A percentile compares a stretch with the other conserved stretches of the same genome.
These are phyloP conservation scores for Geranium brycei DNA, from an alignment of 345 rosid species.

Conservation along the genomic window DNA sequence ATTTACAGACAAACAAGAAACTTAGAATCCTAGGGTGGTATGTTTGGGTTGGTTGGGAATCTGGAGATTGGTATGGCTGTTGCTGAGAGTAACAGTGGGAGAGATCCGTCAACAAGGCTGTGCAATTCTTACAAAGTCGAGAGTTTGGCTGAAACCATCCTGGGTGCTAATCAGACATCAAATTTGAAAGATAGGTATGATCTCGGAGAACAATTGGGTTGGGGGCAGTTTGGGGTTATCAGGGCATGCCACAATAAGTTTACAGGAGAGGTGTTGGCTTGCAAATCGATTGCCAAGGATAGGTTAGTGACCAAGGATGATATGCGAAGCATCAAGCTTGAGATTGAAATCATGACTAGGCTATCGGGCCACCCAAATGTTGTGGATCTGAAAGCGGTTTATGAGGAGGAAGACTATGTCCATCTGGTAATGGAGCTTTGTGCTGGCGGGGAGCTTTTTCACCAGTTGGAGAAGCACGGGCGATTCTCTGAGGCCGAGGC, in stretches of 20 bases:
- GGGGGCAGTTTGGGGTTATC: constrained; percentile 65
- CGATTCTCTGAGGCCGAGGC: constrained; percentile 46
- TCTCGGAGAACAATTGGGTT: constrained; percentile 51
- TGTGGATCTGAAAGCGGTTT: constrained; percentile 57
- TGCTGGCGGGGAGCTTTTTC: constrained; percentile 64
- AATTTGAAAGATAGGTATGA: constrained; percentile 36
- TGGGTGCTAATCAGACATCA: constrained; percentile 34
- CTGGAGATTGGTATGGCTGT: constrained; percentile 38
- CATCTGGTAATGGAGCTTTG: constrained; percentile 71
- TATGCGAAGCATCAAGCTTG: constrained; percentile 44
- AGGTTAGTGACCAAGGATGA: constrained; percentile 45
- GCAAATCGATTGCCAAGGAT: constrained; percentile 56
- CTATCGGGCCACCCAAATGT: constrained; percentile 64
- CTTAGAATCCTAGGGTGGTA: background rate
- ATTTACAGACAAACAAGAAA: background rate
- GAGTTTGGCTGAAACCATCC: constrained; percentile 30
- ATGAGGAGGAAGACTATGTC: constrained; percentile 48
- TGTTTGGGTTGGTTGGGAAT: background rate
- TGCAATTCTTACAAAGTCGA: constrained; percentile 31
- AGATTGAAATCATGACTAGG: constrained; percentile 59
- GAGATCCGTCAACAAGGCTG: constrained; percentile 19
- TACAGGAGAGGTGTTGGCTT: constrained; percentile 46
- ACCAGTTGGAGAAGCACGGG: constrained; percentile 41
- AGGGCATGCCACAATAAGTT: constrained; percentile 47
- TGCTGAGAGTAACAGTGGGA: constrained; percentile 27